phyloP scores from a whole-genome alignment of 495 filamentous ascomycete genomes.

The Aspergillus heteromorphus region DNA sequence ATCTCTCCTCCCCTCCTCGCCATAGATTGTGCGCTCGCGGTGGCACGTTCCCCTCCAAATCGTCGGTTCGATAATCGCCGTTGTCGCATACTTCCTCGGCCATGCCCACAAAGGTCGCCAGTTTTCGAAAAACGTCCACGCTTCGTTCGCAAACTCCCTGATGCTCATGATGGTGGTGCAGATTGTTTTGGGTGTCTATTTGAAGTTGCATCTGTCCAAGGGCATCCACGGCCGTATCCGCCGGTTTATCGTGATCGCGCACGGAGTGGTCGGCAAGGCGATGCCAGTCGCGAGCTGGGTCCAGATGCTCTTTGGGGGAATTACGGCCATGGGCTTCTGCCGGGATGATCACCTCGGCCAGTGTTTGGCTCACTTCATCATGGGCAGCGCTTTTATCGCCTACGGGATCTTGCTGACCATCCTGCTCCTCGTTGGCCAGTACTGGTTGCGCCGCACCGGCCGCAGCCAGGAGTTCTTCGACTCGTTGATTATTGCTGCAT shows the following conservation, averaged over 20 bases:
- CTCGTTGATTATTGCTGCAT: slow-evolving; percentile 80
- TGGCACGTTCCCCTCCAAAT: slow-evolving; percentile 94
- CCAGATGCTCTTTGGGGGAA: slow-evolving; percentile 96
- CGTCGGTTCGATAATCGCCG: slow-evolving; percentile 64
- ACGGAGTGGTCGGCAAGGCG: slow-evolving; percentile 77
- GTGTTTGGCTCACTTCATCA: slow-evolving; percentile 95
- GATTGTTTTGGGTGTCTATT: slow-evolving; percentile 75
- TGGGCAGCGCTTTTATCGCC: slow-evolving; percentile 94
- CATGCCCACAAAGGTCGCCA: slow-evolving; percentile 85
- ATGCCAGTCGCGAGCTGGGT: slow-evolving; percentile 87
- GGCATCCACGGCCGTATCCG: slow-evolving; percentile 78
- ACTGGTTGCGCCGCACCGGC: slow-evolving; percentile 77
- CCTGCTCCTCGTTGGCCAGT: slow-evolving; percentile 79
- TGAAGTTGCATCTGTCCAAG: slow-evolving; percentile 81
- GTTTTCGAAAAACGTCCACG: slow-evolving; percentile 79
- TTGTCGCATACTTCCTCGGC: slow-evolving; percentile 84
- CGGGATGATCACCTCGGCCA: slow-evolving; percentile 86
- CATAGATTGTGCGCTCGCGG: slow-evolving; percentile 76
- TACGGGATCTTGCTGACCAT: slow-evolving; percentile 88
- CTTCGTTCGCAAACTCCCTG: slow-evolving; percentile 69
- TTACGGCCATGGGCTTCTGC: slow-evolving; percentile 91
- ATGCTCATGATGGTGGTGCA: slow-evolving; percentile 76
- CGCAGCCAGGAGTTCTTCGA: slow-evolving; percentile 97
- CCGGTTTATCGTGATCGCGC: slow-evolving; percentile 60
- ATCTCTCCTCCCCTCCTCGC: neutral